Evolutionary conservation across 129 eudicot genomes (phyloP).

Genomic region (carrot (Daucus carota)): DH1_v3.0 NC_030384.2:27347501-27348000

Average conservation of each 20-base stretch:
- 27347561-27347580: neutral
- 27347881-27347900: neutral
- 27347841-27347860: conserved; percentile 3
- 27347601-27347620: neutral
- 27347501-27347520: neutral
- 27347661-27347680: neutral
- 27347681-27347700: conserved; percentile 3
- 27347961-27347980: neutral
- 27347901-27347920: neutral
- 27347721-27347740: neutral
- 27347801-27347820: conserved; percentile 94
- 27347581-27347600: neutral
- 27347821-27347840: conserved; percentile 85
- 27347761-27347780: conserved; percentile 94
- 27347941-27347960: neutral
- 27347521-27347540: neutral
- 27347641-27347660: neutral
- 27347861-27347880: neutral
- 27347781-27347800: conserved; percentile 97
- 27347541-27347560: neutral
- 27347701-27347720: neutral
- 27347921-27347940: neutral
- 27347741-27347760: conserved; percentile 18
- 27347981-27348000: neutral
- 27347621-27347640: neutral